Base-by-base conservation (phyloP, 2,329 filamentous ascomycete species). In the Aspergillus tubingensis region DNA sequence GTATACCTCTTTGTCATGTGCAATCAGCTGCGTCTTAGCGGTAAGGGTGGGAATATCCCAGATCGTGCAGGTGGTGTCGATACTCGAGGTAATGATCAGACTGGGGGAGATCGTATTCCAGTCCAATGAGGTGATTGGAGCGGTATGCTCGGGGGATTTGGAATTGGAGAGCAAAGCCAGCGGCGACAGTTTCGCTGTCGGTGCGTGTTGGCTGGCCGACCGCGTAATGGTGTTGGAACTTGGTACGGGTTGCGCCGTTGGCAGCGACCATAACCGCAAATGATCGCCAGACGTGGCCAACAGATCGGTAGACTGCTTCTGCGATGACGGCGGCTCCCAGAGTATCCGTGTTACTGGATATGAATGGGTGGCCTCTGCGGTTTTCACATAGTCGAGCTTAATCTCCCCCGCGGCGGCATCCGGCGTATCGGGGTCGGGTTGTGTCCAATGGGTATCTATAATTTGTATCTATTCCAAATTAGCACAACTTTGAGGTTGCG, bases 31-130 rank as follows among this genome's bases (percentile, higher is more conserved):
- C 2, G 95, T 99, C 80, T 99, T 99, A 55, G 95, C 95, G 0
- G 95, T 99, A 64, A 99, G 82, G 1, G 95, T 97, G 3, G 95
- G 95, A 58, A 99, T 99, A 75, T 99, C 95, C 95, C 95, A 99
- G 67, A 99, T 99, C 4, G 95, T 99, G 79, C 95, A 99, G 5
- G 95, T 99, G 1, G 95, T 99, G 74, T 99, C 95, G 72, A 99
- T 99, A 75, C 93, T 98, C 3, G 93, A 97, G 1, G 95, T 99
- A 71, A 99, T 99, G 73, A 99, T 99, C 57, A 99, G 82, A 75
- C 94, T 97, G 0, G 95, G 95, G 23, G 92, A 96, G 55, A 99
- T 89, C 1, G 91, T 96, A 72, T 99, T 99, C 95, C 95, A 99
- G 75, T 99, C 95, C 50, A 99, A 83, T 15, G 93, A 97, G 1